Evolutionary conservation across 768 basidiomycete species (phyloP).

Genomic region (Kwoniella mangroviensis): DNA sequence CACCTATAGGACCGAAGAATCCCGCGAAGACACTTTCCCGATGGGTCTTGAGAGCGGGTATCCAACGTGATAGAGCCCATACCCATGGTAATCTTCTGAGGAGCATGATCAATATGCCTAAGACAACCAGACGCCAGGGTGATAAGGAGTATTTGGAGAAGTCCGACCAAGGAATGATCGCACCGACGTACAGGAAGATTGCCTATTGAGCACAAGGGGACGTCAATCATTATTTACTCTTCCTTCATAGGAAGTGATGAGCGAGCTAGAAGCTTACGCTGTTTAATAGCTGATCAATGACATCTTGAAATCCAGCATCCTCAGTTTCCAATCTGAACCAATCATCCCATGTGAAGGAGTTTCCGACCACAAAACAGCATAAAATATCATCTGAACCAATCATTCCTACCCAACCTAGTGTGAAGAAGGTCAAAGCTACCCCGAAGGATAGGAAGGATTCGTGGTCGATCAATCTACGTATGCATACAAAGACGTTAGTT

Average conservation of each 20-base stretch:
- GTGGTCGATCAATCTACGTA: slow-evolving; percentile 58
- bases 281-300: slow-evolving; percentile 56
- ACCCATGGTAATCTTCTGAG: slow-evolving; percentile 59
- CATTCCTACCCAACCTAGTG: slow-evolving; percentile 57
- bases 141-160: slow-evolving; percentile 48
- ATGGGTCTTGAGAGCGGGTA: slow-evolving; percentile 52
- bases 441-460: slow-evolving; percentile 59
- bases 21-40: slow-evolving; percentile 57
- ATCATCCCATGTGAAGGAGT: slow-evolving; percentile 57
- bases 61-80: slow-evolving; percentile 46
- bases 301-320: slow-evolving; percentile 55
- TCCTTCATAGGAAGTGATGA: not conserved
- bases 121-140: slow-evolving; percentile 58
- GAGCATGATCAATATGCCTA: slow-evolving; percentile 58
- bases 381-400: slow-evolving; percentile 61
- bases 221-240: too few relatives aligned
- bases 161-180: slow-evolving; percentile 57
- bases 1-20: slow-evolving; percentile 58
- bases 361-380: slow-evolving; percentile 57
- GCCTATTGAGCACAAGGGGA: slow-evolving; percentile 22
- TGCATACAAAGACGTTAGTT: too few relatives aligned
- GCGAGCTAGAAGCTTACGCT: slow-evolving; percentile 29
- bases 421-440: slow-evolving; percentile 58
- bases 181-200: slow-evolving; percentile 59
- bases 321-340: slow-evolving; percentile 57